Evolutionary conservation across 1,284 basidiomycete genomes (phyloP), one percentile per base, ranked within the genome.

Genomic region (Fomitiporia mediterranea): DNA sequence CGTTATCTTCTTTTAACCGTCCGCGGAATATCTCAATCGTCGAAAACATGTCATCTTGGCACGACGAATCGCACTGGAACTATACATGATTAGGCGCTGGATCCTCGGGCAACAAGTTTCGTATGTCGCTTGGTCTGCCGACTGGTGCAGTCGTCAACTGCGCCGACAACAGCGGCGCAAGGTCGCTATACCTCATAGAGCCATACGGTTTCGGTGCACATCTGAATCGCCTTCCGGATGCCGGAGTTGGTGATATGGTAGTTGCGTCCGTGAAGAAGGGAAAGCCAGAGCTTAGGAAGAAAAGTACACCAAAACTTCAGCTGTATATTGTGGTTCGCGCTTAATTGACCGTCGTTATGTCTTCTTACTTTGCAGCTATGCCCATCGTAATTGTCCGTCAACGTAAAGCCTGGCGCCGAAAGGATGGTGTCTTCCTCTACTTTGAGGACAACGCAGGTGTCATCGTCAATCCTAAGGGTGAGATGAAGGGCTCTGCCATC

Each of bases 401-500:
- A 78, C 91, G 96, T 72, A 99, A 99, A 79, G 84, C 96, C 61
- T 99, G 96, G 96, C 89, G 97, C 69, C 82, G 96, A 79, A 84
- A 85, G 76, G 96, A 99, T 71, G 96, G 96, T 76, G 91, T 98
- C 64, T 98, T 98, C 87, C 89, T 99, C 71, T 98, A 98, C 84
- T 99, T 99, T 66, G 96, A 96, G 89, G 94, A 96, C 76, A 96
- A 96, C 72, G 94, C 94, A 57, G 94, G 94, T 75, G 94, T 96
- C 62, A 95, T 96, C 63, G 92, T 94, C 69, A 98, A 98, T 83
- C 91, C 93, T 69, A 98, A 98, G 84, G 96, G 97, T 70, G 96
- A 99, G 81, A 99, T 99, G 96, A 99, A 99, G 84, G 96, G 96
- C 60, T 94, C 91, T 58, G 94, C 95, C 66, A 99, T 99, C 75